Percentiles rank a stretch among this genome's conserved stretches.
These are phyloP conservation scores for Aspergillus bertholletiae DNA, from an alignment of 495 filamentous ascomycete genomes.

Conservation along the genomic window DNA sequence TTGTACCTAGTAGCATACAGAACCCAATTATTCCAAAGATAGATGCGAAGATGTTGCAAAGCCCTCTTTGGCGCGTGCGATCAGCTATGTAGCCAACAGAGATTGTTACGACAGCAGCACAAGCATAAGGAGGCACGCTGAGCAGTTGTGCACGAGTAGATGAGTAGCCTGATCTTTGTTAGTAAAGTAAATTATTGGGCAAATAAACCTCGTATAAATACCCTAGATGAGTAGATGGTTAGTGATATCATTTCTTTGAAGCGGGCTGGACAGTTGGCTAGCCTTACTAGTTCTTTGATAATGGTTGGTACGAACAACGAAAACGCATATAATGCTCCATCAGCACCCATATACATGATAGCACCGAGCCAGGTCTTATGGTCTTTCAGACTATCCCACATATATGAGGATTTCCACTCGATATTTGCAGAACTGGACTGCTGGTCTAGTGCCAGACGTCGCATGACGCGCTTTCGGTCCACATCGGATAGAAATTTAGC, in stretches of 20 bases:
- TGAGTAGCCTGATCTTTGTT: slow-evolving; percentile 54
- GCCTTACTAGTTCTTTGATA: slow-evolving; percentile 54
- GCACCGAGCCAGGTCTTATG: slow-evolving; percentile 84
- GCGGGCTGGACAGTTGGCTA: neutral
- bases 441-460: slow-evolving; percentile 68
- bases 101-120: slow-evolving; percentile 73
- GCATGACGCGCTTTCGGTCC: slow-evolving; percentile 71
- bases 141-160: slow-evolving; percentile 73
- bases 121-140: slow-evolving; percentile 83
- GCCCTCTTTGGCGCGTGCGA: slow-evolving; percentile 68
- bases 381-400: slow-evolving; percentile 75
- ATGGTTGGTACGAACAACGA: slow-evolving; percentile 88
- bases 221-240: slow-evolving; percentile 11
- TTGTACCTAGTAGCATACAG: slow-evolving; percentile 26
- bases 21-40: slow-evolving; percentile 38
- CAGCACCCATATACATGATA: slow-evolving; percentile 73
- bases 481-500: slow-evolving; percentile 72
- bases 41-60: slow-evolving; percentile 75
- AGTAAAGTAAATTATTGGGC: neutral
- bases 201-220: neutral
- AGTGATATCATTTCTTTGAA: slow-evolving; percentile 22
- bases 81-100: slow-evolving; percentile 75
- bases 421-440: slow-evolving; percentile 80
- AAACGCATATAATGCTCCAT: slow-evolving; percentile 78
- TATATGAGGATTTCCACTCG: slow-evolving; percentile 68